Conservation (phyloP, 2,329 filamentous ascomycete species). For the Alternaria sp. region DNA sequence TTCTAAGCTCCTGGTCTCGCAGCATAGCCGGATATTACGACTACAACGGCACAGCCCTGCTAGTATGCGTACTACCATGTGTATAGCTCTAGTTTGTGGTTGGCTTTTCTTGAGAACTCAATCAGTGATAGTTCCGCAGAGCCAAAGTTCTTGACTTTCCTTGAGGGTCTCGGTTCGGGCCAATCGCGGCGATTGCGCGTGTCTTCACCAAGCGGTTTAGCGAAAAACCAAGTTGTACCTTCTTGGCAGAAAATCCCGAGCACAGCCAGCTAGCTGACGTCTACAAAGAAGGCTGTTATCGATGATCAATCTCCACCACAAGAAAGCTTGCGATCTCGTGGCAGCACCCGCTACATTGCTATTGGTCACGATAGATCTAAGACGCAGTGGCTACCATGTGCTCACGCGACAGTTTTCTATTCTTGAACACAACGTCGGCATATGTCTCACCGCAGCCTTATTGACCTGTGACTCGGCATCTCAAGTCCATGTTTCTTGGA, state of each 20-base stretch:
- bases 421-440: constrained; percentile 4
- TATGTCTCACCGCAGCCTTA: constrained; percentile 1
- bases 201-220: constrained; percentile 31
- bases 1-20: neutral
- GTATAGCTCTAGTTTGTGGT: neutral
- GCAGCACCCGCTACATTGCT: neutral
- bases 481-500: neutral
- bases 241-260: constrained; percentile 29
- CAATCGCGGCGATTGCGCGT: constrained; percentile 24
- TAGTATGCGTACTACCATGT: neutral
- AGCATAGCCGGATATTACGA: constrained; percentile 35
- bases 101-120: constrained; percentile 8
- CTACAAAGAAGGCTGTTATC: constrained; percentile 16
- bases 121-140: constrained; percentile 12
- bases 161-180: constrained; percentile 22
- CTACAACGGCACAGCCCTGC: constrained; percentile 17
- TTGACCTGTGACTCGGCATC: neutral
- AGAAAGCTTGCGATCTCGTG: neutral
- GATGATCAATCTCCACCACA: neutral
- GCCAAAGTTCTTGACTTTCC: constrained; percentile 25
- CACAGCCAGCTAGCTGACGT: constrained; percentile 41
- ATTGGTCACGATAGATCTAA: constrained; percentile 12
- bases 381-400: neutral
- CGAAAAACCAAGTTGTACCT: constrained; percentile 22
- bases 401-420: constrained; percentile 31